Evolutionary conservation across 306 rosid species (phyloP).

Genomic region (Prunus salicina): DNA sequence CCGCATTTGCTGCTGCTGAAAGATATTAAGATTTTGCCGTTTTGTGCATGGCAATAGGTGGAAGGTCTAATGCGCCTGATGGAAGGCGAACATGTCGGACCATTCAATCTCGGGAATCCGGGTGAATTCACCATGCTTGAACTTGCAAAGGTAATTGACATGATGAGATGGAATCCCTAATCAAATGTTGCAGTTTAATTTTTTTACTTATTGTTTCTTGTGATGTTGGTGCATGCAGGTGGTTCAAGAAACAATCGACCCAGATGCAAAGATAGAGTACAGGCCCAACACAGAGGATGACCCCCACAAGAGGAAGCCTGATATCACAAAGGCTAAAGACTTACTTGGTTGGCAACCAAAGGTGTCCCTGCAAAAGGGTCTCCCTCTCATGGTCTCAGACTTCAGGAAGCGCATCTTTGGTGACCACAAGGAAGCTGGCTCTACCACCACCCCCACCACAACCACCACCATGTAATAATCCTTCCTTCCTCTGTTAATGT

Average conservation of each 20-base stretch:
- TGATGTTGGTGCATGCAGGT: conserved; percentile 44
- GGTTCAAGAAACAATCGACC: conserved; percentile 95
- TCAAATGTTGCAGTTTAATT: background rate
- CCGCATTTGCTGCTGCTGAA: background rate
- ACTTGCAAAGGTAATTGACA: conserved; percentile 73
- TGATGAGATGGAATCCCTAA: background rate
- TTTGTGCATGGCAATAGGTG: conserved; percentile 47
- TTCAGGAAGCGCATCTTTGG: conserved; percentile 90
- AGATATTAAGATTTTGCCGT: background rate
- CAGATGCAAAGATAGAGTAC: conserved; percentile 87
- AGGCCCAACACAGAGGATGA: conserved; percentile 92
- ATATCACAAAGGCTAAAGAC: conserved; percentile 76
- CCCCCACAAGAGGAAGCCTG: conserved; percentile 98
- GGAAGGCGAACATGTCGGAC: conserved; percentile 99
- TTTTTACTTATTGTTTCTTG: background rate
- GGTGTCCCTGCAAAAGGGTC: conserved; percentile 85
- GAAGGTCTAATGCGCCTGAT: conserved; percentile 96
- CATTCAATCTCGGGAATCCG: conserved; percentile 96
- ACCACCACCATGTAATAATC: conserved; percentile 34
- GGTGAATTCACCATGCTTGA: conserved; percentile 99
- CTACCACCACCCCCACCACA: conserved; percentile 29
- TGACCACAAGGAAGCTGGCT: conserved; percentile 71
- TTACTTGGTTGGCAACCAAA: conserved; percentile 90
- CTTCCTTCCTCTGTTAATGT: background rate
- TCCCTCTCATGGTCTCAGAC: conserved; percentile 91